Conservation (phyloP, 495 filamentous ascomycete genomes). For the Penicillium flavigenum region DNA sequence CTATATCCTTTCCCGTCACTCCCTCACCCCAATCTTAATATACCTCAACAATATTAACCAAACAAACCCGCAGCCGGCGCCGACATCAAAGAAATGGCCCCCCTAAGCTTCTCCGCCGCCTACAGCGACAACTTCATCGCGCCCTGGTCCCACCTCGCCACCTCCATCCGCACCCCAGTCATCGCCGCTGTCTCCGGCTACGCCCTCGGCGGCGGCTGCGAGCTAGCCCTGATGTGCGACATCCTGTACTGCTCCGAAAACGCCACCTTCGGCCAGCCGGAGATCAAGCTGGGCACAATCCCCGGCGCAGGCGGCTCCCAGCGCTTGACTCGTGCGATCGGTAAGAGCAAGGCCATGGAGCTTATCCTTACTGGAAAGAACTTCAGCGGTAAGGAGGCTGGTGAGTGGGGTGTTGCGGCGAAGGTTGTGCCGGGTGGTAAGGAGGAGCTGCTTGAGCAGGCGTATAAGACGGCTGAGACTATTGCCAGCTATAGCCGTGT, state of each 20-base stretch:
- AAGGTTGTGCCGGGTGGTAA: conserved; percentile 71
- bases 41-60: conserved; percentile 7
- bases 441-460: conserved; percentile 74
- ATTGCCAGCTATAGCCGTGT: conserved; percentile 81
- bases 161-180: conserved; percentile 81
- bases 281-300: conserved; percentile 90
- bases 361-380: conserved; percentile 82
- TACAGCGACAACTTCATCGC: conserved; percentile 91
- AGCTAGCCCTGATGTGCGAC: conserved; percentile 97
- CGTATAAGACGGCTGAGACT: conserved; percentile 78
- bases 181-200: conserved; percentile 93
- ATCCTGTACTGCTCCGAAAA: conserved; percentile 81
- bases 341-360: conserved; percentile 92
- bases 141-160: conserved; percentile 81
- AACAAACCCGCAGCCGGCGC: conserved; percentile 64
- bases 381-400: conserved; percentile 79
- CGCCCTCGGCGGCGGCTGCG: conserved; percentile 92
- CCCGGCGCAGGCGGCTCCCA: conserved; percentile 92
- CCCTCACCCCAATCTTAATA: background rate
- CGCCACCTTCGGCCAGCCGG: conserved; percentile 92
- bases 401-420: conserved; percentile 86
- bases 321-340: conserved; percentile 81
- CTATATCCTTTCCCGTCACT: background rate
- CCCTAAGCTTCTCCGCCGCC: conserved; percentile 79
- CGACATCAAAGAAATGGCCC: conserved; percentile 98